Evolutionary conservation across 305 asterid species (phyloP).

Genomic region (Stenogyne calaminthoides): DNA sequence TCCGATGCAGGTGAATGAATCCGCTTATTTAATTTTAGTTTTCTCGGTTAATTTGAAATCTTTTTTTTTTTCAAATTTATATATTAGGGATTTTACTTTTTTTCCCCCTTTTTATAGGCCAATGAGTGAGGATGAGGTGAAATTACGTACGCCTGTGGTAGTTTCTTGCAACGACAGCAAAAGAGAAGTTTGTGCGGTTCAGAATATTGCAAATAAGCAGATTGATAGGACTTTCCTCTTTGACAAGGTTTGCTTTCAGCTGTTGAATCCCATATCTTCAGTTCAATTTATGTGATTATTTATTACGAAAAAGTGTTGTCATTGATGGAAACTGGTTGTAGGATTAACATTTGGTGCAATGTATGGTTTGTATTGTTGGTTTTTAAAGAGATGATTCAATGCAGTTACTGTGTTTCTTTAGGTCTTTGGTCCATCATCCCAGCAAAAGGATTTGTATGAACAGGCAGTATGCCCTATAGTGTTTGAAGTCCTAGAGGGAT

Average conservation of each 20-base stretch:
- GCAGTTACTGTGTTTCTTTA: constrained; percentile 36
- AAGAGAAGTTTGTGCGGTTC: constrained; percentile 88
- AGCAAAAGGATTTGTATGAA: constrained; percentile 90
- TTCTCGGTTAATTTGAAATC: neutral
- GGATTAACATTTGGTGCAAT: neutral
- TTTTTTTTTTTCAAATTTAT: neutral
- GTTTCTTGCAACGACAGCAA: constrained; percentile 83
- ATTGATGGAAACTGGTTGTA: neutral
- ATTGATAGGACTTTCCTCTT: constrained; percentile 91
- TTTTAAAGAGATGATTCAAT: constrained; percentile 13
- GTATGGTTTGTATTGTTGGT: constrained; percentile 2
- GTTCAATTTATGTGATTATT: neutral
- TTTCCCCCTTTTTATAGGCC: constrained; percentile 56
- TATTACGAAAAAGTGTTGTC: constrained; percentile 6
- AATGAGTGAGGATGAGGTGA: constrained; percentile 85
- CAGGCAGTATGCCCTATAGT: constrained; percentile 89
- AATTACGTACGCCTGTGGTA: constrained; percentile 77
- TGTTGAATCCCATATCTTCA: neutral
- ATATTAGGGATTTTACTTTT: constrained; percentile 6
- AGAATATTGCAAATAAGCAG: constrained; percentile 97
- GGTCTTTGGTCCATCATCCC: constrained; percentile 95
- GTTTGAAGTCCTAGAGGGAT: constrained; percentile 94
- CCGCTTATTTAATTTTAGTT: neutral
- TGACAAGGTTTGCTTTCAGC: constrained; percentile 70
- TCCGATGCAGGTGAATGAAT: constrained; percentile 78